Evolutionary conservation across 2,329 filamentous ascomycete species (phyloP).

Genomic region (Sporothrix curviconia): DNA sequence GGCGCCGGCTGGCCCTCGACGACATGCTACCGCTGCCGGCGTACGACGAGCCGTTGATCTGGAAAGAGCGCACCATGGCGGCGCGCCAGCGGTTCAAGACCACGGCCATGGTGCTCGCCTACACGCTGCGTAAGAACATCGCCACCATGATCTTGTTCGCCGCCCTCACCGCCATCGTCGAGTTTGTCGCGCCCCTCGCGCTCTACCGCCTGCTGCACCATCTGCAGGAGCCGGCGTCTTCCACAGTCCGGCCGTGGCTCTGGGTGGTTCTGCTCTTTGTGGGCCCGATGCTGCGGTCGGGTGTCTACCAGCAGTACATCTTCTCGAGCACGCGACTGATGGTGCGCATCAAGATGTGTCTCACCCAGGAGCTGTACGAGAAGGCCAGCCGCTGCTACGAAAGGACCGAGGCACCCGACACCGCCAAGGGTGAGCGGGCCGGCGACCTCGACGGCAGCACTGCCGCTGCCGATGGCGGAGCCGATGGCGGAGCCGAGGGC

Average conservation of each 20-base stretch:
- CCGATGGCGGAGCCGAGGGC: too few relatives aligned
- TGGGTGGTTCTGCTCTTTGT: slow-evolving; percentile 43
- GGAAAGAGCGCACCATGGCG: slow-evolving; percentile 37
- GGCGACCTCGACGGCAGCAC: too few relatives aligned
- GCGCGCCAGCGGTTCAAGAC: slow-evolving; percentile 37
- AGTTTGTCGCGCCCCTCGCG: slow-evolving; percentile 47
- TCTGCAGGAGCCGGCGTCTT: slow-evolving; percentile 38
- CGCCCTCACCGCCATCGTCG: slow-evolving; percentile 33
- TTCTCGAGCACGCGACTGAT: slow-evolving; percentile 51
- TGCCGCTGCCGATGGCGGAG: too few relatives aligned
- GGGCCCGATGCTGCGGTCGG: slow-evolving; percentile 42
- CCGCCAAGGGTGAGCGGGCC: slow-evolving; percentile 18
- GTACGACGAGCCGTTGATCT: slow-evolving; percentile 48
- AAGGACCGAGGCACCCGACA: slow-evolving; percentile 28
- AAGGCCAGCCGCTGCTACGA: slow-evolving; percentile 30
- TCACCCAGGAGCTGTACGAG: slow-evolving; percentile 53
- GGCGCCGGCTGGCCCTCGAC: slow-evolving; percentile 38
- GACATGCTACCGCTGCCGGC: slow-evolving; percentile 45
- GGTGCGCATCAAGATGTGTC: slow-evolving; percentile 48
- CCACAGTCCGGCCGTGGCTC: slow-evolving; percentile 39
- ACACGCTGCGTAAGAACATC: slow-evolving; percentile 38
- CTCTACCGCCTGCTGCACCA: slow-evolving; percentile 49
- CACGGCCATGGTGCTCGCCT: slow-evolving; percentile 40
- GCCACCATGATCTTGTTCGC: slow-evolving; percentile 40
- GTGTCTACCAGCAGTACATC: slow-evolving; percentile 51